phyloP scores from a whole-genome alignment of 73 alveolate genomes.

The Symbiodinium natans region DNA sequence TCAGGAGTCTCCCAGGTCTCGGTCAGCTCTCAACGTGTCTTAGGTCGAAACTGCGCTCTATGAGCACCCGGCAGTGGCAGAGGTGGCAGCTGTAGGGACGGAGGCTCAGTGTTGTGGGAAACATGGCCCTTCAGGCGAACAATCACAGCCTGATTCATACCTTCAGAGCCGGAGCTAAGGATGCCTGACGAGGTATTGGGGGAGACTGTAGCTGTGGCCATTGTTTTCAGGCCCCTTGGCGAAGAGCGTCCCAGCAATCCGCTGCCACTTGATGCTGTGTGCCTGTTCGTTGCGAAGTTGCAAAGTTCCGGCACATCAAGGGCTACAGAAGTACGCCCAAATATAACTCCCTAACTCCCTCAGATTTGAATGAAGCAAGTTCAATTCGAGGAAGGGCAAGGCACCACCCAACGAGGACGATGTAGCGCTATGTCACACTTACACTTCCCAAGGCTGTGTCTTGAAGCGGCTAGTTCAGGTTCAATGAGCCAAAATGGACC shows the following conservation, averaged over 20 bases:
- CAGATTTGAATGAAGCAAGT: background rate
- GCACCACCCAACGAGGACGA: background rate
- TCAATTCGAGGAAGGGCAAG: background rate
- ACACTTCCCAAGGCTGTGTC: too few species aligned
- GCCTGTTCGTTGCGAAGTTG: background rate
- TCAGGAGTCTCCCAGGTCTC: background rate
- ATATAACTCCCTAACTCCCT: too few species aligned
- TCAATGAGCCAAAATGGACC: too few species aligned
- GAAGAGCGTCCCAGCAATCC: background rate
- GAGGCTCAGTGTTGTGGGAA: background rate
- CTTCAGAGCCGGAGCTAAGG: background rate
- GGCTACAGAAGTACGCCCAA: too few species aligned
- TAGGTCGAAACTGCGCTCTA: slow-evolving; percentile 17
- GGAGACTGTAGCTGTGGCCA: slow-evolving; percentile 70
- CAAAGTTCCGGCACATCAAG: background rate
- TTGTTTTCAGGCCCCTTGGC: slow-evolving; percentile 50
- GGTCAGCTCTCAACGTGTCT: background rate
- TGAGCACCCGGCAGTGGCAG: slow-evolving; percentile 70
- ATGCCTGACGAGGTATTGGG: slow-evolving; percentile 82
- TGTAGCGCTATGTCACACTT: too few species aligned
- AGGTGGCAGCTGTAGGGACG: slow-evolving; percentile 79
- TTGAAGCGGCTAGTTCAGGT: too few species aligned
- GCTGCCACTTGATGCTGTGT: background rate
- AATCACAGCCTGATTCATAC: too few species aligned
- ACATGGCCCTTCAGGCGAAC: too few species aligned